Conservation (phyloP, 2,329 filamentous ascomycete genomes). For the Clarireedia paspali region DNA sequence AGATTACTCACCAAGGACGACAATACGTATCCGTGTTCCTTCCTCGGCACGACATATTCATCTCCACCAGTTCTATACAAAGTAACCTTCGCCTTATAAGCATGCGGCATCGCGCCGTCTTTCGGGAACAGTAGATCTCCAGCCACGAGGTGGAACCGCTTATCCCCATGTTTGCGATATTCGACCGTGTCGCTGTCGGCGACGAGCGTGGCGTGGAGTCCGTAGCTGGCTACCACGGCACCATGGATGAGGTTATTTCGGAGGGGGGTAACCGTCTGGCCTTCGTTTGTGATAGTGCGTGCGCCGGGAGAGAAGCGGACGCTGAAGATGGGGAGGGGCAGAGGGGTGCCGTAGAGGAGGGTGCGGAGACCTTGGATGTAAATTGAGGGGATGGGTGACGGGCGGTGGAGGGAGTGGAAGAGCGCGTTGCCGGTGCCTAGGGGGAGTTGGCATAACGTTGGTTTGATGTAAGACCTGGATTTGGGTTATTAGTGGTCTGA, state of each 20-base stretch:
- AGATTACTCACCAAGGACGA: conserved; percentile 71
- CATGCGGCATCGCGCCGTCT: conserved; percentile 42
- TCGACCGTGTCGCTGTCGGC: conserved; percentile 82
- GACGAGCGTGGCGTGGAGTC: conserved; percentile 80
- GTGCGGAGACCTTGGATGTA: conserved; percentile 41
- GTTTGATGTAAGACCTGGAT: conserved; percentile 25
- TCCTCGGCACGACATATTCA: conserved; percentile 30
- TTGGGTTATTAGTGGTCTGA: background rate
- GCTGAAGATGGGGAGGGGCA: conserved; percentile 53
- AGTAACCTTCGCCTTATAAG: conserved; percentile 46
- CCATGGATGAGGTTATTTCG: conserved; percentile 46
- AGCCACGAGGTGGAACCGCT: conserved; percentile 80
- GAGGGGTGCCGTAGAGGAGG: conserved; percentile 49
- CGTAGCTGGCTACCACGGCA: conserved; percentile 83
- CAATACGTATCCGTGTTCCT: conserved; percentile 68
- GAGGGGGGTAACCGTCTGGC: conserved; percentile 20
- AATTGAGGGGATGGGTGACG: conserved; percentile 37
- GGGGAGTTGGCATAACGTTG: conserved; percentile 47
- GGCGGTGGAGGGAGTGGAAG: conserved; percentile 50
- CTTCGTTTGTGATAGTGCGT: conserved; percentile 34
- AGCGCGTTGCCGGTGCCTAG: conserved; percentile 60
- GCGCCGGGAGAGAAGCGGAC: conserved; percentile 52
- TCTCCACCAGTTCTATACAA: conserved; percentile 21
- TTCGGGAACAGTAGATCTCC: conserved; percentile 59
- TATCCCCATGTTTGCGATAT: conserved; percentile 68